Evolutionary conservation across 2,329 filamentous ascomycete genomes (phyloP).

Genomic region (Fusarium temperatum): DNA sequence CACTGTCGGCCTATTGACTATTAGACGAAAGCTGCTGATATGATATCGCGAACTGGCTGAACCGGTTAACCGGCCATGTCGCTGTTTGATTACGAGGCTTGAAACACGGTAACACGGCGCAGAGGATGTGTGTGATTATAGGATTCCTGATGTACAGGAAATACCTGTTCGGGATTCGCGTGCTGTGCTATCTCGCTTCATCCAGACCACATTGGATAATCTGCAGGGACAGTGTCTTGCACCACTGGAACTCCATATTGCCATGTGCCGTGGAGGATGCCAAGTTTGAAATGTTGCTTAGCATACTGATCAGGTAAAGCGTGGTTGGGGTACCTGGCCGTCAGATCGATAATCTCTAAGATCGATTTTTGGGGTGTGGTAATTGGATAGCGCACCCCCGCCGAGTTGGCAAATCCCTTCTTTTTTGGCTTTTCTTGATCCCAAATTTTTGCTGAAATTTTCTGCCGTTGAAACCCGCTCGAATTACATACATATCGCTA

Average conservation of each 20-base stretch:
- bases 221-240: conserved; percentile 29
- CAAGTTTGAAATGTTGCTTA: conserved; percentile 32
- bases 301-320: conserved; percentile 35
- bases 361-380: conserved; percentile 25
- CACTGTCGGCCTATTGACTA: background rate
- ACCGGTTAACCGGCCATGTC: background rate
- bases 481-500: background rate
- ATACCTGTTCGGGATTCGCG: conserved; percentile 28
- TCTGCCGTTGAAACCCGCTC: background rate
- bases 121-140: background rate
- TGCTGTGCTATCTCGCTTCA: background rate
- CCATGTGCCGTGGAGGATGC: conserved; percentile 27
- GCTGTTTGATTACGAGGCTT: background rate
- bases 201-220: background rate
- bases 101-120: background rate
- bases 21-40: background rate
- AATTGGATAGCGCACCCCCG: conserved; percentile 16
- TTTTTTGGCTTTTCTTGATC: background rate
- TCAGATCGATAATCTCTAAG: conserved; percentile 35
- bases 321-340: conserved; percentile 18
- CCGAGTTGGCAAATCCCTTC: background rate
- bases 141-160: conserved; percentile 16
- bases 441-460: background rate
- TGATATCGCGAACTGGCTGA: background rate
- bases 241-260: conserved; percentile 23